Evolutionary conservation across 805 yeast genomes (phyloP), one percentile per base, ranked within the genome.

Genomic region (Limtongozyma cylindracea): DNA sequence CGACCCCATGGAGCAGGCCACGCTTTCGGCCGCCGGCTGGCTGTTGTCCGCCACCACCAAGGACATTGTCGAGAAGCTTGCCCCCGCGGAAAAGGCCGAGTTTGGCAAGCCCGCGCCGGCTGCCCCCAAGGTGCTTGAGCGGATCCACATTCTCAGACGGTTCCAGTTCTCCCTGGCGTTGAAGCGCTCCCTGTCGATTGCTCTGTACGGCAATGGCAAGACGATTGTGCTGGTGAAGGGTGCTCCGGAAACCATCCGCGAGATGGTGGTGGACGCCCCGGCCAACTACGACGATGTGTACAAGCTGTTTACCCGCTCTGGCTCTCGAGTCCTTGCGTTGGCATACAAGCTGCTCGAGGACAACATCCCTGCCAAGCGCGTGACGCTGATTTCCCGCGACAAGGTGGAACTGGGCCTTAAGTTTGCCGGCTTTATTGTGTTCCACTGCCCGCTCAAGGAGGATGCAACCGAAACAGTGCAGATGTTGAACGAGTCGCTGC

Each of bases 1-100:
- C 47, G 98, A 88, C 40, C 95, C 98, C 30, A 84, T 88, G 96
- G 98, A 88, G 49, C 78, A 80, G 47, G 94, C 91, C 13, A 88
- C 98, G 23, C 54, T 88, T 34, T 69, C 67, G 32, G 84, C 91
- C 19, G 62, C 88, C 26, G 65, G 67, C 15, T 88, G 95, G 94
- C 55, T 53, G 19, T n/a, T n/a, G n/a, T n/a, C n/a, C n/a, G n/a
- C n/a, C n/a, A n/a, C n/a, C n/a, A n/a, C n/a, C n/a, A n/a, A n/a
- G n/a, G n/a, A n/a, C n/a, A n/a, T n/a, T n/a, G 71, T 88, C 30
- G 76, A 72, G 24, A 59, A 56, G 25, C 74, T 78, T 31, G 92
- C 80, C 39, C 44, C 58, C 23, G 72, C 73, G 20, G 59, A 56
- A 28, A 61, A 65, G 41, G 30, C 37, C 3, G 17, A 16, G 19